These are phyloP conservation scores for Russula emetica DNA, from an alignment of 768 basidiomycete genomes.

Conservation along the genomic window DNA sequence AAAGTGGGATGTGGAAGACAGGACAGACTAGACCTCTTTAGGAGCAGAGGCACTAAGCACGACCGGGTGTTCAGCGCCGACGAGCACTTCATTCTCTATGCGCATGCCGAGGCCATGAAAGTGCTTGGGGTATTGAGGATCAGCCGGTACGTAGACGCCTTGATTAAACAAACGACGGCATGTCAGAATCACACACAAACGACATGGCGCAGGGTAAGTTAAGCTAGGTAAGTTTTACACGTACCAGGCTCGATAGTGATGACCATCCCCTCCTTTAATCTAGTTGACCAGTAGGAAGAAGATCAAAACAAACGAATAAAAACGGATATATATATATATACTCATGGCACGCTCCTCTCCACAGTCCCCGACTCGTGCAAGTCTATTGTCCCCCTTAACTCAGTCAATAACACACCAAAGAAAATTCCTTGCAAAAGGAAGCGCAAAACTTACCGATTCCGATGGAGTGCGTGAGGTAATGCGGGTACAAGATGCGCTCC, in stretches of 20 bases:
- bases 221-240: conserved; percentile 17
- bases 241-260: conserved; percentile 87
- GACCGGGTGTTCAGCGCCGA: conserved; percentile 55
- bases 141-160: conserved; percentile 87
- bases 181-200: conserved; percentile 1
- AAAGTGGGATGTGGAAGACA: background rate
- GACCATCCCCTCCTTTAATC: conserved; percentile 81
- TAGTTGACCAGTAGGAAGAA: no score
- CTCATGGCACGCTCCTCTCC: conserved; percentile 53
- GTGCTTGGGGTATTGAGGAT: conserved; percentile 69
- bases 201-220: background rate
- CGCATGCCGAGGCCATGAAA: conserved; percentile 92
- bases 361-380: conserved; percentile 77
- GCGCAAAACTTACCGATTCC: conserved; percentile 68
- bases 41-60: conserved; percentile 71
- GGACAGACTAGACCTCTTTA: conserved; percentile 64
- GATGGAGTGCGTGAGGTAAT: conserved; percentile 87
- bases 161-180: conserved; percentile 17
- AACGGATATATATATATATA: conserved; percentile 14
- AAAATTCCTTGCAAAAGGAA: background rate
- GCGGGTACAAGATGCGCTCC: conserved; percentile 77
- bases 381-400: conserved; percentile 44
- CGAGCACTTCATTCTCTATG: conserved; percentile 85
- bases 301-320: no score
- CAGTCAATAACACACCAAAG: no score